Evolutionary conservation across 2,329 filamentous ascomycete species (phyloP), one percentile per base, ranked within the genome.

Genomic region (Hymenoscyphus fructigenus): DNA sequence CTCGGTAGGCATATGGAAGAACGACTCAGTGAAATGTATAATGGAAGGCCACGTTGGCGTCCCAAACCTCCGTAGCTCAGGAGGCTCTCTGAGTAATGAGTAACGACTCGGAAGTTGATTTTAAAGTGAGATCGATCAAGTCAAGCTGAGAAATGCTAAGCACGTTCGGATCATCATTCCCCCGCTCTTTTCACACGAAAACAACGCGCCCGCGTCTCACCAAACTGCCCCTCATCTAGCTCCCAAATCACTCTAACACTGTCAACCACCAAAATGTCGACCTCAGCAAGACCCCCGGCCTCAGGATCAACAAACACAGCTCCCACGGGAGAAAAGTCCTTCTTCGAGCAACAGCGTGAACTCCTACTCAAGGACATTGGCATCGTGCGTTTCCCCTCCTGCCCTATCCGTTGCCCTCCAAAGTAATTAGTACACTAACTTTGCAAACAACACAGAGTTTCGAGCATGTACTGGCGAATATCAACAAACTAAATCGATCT

Each of bases 401-500:
- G 17, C 41, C 17, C 17, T 6, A 1, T 44, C n/a, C 41, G 7
- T 17, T 23, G 10, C 20, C 10, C 34, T 3, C 14, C 34, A 36
- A 36, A 12, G 34, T 36, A 36, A 36, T 14, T 14, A 14, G 34
- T 36, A 36, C 9, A 36, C 20, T 23, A 50, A 23, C 20, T 23
- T 15, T 23, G 2, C n/a, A 23, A 47, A 50, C 17, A 10, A 23
- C 9, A 23, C 69, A 89, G 86, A 87, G 82, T 78, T 86, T 99
- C 76, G 95, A 98, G 74, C 89, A 95, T 73, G 93, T 97, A 65
- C 88, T 99, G 10, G 91, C 93, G 73, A 97, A 97, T 74, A 92
- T 98, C 78, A 99, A 98, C 80, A 93, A 93, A 73, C 81, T 99
- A 65, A 99, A 98, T 77, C 88, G 94, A 38, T 94, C 90, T 47